Base-by-base conservation (phyloP, 1,284 basidiomycete species). In the Macrocybe sp. region DNA sequence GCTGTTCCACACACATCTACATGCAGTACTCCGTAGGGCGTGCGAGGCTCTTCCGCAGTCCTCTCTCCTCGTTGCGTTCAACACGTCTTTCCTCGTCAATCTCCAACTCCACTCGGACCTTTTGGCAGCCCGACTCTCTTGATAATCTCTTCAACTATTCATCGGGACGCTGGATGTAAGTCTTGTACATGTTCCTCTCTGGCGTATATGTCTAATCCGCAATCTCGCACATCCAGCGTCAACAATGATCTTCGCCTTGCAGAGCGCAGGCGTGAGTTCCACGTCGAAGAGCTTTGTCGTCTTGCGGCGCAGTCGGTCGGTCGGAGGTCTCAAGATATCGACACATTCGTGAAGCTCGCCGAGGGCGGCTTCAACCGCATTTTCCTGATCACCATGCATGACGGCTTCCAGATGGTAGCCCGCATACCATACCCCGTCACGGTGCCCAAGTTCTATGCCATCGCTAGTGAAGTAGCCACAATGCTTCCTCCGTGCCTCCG, bases 391-490 rank as follows among this genome's bases (percentile, higher is more conserved):
- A 70, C 71, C 49, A 52, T 75, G 64, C 60, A 46, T 45, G 63
- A 59, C 49, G 65, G 57, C 50, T 68, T 67, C 57, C 53, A 67
- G 12, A 61, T 76, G 61, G 62, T 75, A 2, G 72, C 72, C 0
- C 72, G 72, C 44, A 67, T 75, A 50, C 71, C 73, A 45, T 75
- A 73, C 66, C 66, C 6, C 40, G 49, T 51, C 12, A 67, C 61
- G 50, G 58, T 60, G 22, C 72, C 70, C 52, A 72, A 70, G 55
- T 66, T 48, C 59, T 69, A 58, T 54, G 64, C 67, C 57, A 47
- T 73, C 46, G 73, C 74, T 34, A 74, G 72, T 52, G 74, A 75
- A 63, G 74, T 70, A 29, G 73, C 74, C 41, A 75, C 74, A 8
- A 67, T 75, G 61, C 12, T 69, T 66, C 41, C 70, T 73, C 48